These are phyloP conservation scores for Aspergillus neotritici DNA, from an alignment of 2,329 filamentous ascomycete genomes.

Conservation along the genomic window DNA sequence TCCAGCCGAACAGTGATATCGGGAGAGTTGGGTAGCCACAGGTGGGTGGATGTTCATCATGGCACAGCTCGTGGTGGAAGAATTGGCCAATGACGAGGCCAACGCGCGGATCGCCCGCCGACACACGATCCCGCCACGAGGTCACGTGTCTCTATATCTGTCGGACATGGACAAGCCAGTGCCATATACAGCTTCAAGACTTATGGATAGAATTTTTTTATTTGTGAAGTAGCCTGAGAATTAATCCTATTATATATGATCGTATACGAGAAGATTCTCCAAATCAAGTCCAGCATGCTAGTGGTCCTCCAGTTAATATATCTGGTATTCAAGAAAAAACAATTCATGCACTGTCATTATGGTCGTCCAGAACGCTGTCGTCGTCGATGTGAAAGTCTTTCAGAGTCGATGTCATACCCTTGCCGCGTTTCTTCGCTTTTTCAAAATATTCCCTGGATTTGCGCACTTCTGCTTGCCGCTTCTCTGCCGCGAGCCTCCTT, in stretches of 20 bases:
- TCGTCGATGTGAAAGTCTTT: slow-evolving; percentile 27
- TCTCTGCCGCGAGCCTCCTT: slow-evolving; percentile 30
- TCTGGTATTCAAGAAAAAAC: neutral
- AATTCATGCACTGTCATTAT: neutral
- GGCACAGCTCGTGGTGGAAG: too few relatives aligned
- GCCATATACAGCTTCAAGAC: neutral
- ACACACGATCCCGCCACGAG: slow-evolving; percentile 25
- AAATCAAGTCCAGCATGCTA: neutral
- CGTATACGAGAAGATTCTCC: neutral
- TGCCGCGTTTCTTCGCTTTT: slow-evolving; percentile 28
- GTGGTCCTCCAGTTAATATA: neutral
- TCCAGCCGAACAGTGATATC: too few relatives aligned
- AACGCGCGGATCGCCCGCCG: neutral
- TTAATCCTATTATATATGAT: too few relatives aligned
- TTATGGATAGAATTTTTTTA: neutral
- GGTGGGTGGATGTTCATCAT: neutral
- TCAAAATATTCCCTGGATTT: slow-evolving; percentile 32
- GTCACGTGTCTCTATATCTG: slow-evolving; percentile 25
- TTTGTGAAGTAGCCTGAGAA: too few relatives aligned
- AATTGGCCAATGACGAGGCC: neutral
- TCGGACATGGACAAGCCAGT: neutral
- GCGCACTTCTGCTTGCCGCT: slow-evolving; percentile 24
- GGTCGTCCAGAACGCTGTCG: slow-evolving; percentile 7
- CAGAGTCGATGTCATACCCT: slow-evolving; percentile 26
- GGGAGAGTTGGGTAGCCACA: too few relatives aligned